Percentiles rank a stretch among this genome's conserved stretches.
phyloP scores from a whole-genome alignment of 768 basidiomycete genomes.

The Boletus vermiculosoides region DNA sequence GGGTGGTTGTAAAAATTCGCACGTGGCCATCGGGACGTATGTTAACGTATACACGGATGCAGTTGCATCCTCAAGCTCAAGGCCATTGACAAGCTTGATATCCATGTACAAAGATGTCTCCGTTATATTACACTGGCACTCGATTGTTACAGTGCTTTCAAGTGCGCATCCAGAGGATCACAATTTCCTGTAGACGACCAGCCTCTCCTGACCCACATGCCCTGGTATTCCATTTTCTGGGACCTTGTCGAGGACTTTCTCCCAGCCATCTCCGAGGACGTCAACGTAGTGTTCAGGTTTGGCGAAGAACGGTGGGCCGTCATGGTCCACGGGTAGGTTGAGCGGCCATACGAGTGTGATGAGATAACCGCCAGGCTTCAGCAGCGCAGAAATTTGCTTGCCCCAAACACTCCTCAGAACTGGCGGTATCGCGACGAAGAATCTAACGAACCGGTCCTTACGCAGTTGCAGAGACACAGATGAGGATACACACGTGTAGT shows the following conservation, averaged over 20 bases:
- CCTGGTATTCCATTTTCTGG: constrained; percentile 43
- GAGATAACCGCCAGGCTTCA: constrained; percentile 62
- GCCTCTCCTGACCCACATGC: constrained; percentile 48
- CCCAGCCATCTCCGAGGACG: constrained; percentile 49
- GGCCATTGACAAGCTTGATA: neutral
- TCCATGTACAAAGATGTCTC: neutral
- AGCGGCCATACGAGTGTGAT: constrained; percentile 62
- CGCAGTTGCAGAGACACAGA: neutral
- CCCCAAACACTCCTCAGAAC: constrained; percentile 55
- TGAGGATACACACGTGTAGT: constrained; percentile 9
- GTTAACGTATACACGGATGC: neutral
- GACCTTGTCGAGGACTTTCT: constrained; percentile 45
- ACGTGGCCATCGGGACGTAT: constrained; percentile 1
- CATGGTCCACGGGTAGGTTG: constrained; percentile 40
- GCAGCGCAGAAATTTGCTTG: constrained; percentile 48
- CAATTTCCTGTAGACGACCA: constrained; percentile 39
- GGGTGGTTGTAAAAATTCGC: constrained; percentile 14
- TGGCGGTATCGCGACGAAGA: constrained; percentile 73
- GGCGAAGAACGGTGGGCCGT: constrained; percentile 65
- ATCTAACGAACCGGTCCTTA: constrained; percentile 4
- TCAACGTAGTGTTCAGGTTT: constrained; percentile 54
- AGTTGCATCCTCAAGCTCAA: neutral
- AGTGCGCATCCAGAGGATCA: neutral
- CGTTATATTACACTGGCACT: neutral
- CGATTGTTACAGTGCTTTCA: neutral